Evolutionary conservation across 2,329 filamentous ascomycete genomes (phyloP).

Genomic region (Fusarium papillatum): DNA sequence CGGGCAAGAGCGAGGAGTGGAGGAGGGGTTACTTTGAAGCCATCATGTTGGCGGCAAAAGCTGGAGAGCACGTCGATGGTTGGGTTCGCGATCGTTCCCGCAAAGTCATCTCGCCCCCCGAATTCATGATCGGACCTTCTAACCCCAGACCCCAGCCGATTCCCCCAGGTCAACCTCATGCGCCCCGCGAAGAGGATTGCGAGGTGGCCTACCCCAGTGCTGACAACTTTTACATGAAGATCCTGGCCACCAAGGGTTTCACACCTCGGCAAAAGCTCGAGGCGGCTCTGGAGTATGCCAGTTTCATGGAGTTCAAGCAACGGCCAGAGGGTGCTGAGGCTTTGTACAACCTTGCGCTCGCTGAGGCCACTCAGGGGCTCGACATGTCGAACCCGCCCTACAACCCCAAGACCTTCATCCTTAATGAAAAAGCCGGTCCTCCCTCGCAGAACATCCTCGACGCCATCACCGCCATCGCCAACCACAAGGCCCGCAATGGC

Average conservation of each 20-base stretch:
- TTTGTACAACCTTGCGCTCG: constrained; percentile 82
- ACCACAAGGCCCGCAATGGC: constrained; percentile 79
- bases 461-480: constrained; percentile 82
- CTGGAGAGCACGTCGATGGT: constrained; percentile 85
- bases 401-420: constrained; percentile 72
- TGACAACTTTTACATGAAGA: constrained; percentile 84
- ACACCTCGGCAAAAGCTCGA: constrained; percentile 83
- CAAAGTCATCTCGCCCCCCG: constrained; percentile 76
- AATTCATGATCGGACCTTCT: constrained; percentile 84
- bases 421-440: constrained; percentile 69
- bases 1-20: constrained; percentile 86
- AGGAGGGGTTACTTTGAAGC: constrained; percentile 87
- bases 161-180: constrained; percentile 71
- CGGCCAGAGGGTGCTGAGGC: constrained; percentile 74
- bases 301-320: constrained; percentile 86
- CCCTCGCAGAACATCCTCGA: constrained; percentile 82
- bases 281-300: constrained; percentile 85
- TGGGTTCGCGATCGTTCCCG: constrained; percentile 80
- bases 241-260: constrained; percentile 86
- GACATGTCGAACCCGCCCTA: constrained; percentile 59
- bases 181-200: constrained; percentile 83
- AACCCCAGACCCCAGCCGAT: constrained; percentile 86
- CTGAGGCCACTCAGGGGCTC: constrained; percentile 75
- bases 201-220: constrained; percentile 77
- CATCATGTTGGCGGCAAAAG: constrained; percentile 81